phyloP scores from a whole-genome alignment of 768 basidiomycete genomes.

The Harrya chromipes region DNA sequence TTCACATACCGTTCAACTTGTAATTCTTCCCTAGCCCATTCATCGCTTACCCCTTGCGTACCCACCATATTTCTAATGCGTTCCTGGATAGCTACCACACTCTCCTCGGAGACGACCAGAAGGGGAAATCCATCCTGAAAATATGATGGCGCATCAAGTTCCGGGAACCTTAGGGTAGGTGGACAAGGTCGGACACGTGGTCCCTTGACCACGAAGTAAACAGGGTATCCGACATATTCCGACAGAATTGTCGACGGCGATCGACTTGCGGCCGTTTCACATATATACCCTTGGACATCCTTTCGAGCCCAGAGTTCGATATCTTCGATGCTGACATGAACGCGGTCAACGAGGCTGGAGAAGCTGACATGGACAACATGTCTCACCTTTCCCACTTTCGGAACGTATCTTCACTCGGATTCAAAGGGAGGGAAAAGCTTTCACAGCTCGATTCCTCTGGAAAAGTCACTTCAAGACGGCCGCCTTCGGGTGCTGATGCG shows the following conservation, averaged over 20 bases:
- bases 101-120: slow-evolving; percentile 65
- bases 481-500: slow-evolving; percentile 42
- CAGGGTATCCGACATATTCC: slow-evolving; percentile 56
- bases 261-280: slow-evolving; percentile 40
- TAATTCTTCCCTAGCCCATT: slow-evolving; percentile 51
- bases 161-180: slow-evolving; percentile 53
- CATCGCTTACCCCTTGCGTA: slow-evolving; percentile 45
- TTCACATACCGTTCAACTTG: slow-evolving; percentile 55
- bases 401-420: slow-evolving; percentile 48
- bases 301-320: slow-evolving; percentile 47
- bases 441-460: slow-evolving; percentile 57
- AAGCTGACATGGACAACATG: neutral
- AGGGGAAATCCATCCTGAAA: slow-evolving; percentile 76
- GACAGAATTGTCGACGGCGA: slow-evolving; percentile 57
- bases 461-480: slow-evolving; percentile 53
- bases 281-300: slow-evolving; percentile 66
- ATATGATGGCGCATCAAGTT: slow-evolving; percentile 51
- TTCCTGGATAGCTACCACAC: slow-evolving; percentile 48
- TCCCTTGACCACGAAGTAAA: slow-evolving; percentile 68
- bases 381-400: slow-evolving; percentile 56
- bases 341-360: neutral
- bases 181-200: slow-evolving; percentile 47
- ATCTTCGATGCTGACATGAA: slow-evolving; percentile 42
- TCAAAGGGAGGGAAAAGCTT: slow-evolving; percentile 56
- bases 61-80: slow-evolving; percentile 47